Evolutionary conservation across 2,329 filamentous ascomycete genomes (phyloP), one percentile per base, ranked within the genome.

Genomic region (Hymenoscyphus occultus): DNA sequence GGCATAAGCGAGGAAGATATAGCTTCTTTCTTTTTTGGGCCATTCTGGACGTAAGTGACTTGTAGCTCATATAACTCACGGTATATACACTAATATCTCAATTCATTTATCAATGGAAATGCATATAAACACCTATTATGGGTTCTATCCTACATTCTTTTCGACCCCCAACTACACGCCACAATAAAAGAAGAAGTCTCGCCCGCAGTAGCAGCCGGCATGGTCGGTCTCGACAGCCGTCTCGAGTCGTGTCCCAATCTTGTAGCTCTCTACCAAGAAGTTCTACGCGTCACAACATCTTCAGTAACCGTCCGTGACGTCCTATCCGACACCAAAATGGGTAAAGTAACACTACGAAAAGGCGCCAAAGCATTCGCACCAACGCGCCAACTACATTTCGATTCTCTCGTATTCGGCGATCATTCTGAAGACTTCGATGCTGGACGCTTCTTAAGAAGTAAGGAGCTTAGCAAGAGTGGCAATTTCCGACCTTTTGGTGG

Each of bases 401-500:
- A 65, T 35, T 4, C 28, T 12, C 7, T 19, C 1, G 19, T 16
- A 13, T 67, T 62, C 42, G 61, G 61, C 6, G 6, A 6, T 5
- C 31, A 61, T 39, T 28, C 35, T 22, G 19, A 61, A 6, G 5
- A 13, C 12, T 66, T 66, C 19, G n/a, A 62, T 9, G 10, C 58
- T 12, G 40, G 39, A 14, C 35, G 64, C 6, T 67, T 64, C 39
- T 13, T 40, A 4, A 63, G 61, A 5, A 28, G 60, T 28, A 3
- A 35, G 28, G 16, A n/a, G 5, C 48, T 63, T 10, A 39, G 16
- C 0, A 63, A 58, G 2, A 40, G 32, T 39, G 14, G 28, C n/a
- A 60, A 31, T 19, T 62, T 48, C 10, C 39, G 60, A n/a, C 60
- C 62, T 13, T 67, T 67, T 58, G 58, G 65, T 40, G 57, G 65